Base-by-base conservation (phyloP, 768 basidiomycete species). In the Scleroderma bovista region DNA sequence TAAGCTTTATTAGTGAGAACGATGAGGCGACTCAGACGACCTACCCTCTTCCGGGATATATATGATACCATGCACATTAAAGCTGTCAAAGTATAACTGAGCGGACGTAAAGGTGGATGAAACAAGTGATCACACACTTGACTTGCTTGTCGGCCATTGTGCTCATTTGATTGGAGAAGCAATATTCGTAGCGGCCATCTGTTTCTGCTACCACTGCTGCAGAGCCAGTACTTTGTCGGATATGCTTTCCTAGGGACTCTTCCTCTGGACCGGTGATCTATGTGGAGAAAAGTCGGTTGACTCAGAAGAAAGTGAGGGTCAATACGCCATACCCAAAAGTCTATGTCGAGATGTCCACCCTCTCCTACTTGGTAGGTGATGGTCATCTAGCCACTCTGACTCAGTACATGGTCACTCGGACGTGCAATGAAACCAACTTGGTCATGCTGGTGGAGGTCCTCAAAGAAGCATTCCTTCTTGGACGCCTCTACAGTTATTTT, bases 161-260 rank as follows among this genome's bases (percentile, higher is more conserved):
- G 61, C 89, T 93, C 95, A 98, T 97, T 68, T 93, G 91, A 67
- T 99, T 99, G 26, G 93, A 95, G 78, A 98, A 99, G 72, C 96
- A 99, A 62, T 97, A 96, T 60, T 92, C 86, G 63, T 93, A 83
- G 44, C 91, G 75, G 0, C 96, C 96, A 57, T 96, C 88, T 60
- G 75, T 79, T 52, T 85, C 81, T 19, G 93, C 93, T 11, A 92
- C 95, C 57, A 95, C 83, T 26, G 91, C 83, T 45, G 84, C 73
- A 9, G 89, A 87, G 1, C 96, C 96, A 6, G 94, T 96, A 40
- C 91, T 86, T 64, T 93, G 81, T 65, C 86, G 84, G 44, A 88
- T 75, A 57, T 93, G 88, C 65, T 92, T 90, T 56, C 79, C 82
- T 32, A 97, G 70, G 10, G 83, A 72, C 39, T 67, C 66, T 42